These are phyloP conservation scores for Coniosporium tulheliwenetii DNA, from an alignment of 2,329 filamentous ascomycete species.

Conservation along the genomic window DNA sequence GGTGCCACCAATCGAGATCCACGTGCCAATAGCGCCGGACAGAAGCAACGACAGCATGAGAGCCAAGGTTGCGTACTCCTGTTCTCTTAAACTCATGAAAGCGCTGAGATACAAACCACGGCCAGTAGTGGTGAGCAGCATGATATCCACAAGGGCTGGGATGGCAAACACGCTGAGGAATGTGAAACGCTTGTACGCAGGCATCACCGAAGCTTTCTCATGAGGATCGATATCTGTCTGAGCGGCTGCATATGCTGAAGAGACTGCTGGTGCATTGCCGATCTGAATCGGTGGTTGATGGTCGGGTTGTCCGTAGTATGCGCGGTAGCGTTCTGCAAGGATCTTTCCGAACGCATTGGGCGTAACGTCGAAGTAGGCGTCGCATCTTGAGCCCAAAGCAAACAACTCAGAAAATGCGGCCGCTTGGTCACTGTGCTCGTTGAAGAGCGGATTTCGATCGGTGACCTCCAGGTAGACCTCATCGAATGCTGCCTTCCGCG, in stretches of 20 bases:
- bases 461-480: constrained; percentile 48
- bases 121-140: constrained; percentile 41
- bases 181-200: constrained; percentile 35
- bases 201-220: constrained; percentile 26
- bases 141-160: constrained; percentile 45
- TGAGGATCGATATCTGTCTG: constrained; percentile 37
- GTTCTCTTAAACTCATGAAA: constrained; percentile 34
- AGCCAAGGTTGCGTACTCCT: constrained; percentile 39
- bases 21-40: constrained; percentile 45
- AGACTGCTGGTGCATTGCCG: constrained; percentile 32
- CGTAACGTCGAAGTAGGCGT: constrained; percentile 43
- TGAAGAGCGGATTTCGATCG: constrained; percentile 45
- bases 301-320: constrained; percentile 21
- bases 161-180: constrained; percentile 47
- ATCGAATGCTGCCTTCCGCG: constrained; percentile 41
- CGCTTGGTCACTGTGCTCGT: constrained; percentile 45
- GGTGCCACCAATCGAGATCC: constrained; percentile 46
- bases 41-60: constrained; percentile 43
- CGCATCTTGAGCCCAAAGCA: constrained; percentile 46
- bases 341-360: constrained; percentile 32
- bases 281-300: constrained; percentile 34
- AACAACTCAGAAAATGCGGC: constrained; percentile 49
- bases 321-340: constrained; percentile 24
- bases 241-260: constrained; percentile 35
- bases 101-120: constrained; percentile 45